Conservation (phyloP, 1,284 basidiomycete genomes). For the Ustilago curta region DNA sequence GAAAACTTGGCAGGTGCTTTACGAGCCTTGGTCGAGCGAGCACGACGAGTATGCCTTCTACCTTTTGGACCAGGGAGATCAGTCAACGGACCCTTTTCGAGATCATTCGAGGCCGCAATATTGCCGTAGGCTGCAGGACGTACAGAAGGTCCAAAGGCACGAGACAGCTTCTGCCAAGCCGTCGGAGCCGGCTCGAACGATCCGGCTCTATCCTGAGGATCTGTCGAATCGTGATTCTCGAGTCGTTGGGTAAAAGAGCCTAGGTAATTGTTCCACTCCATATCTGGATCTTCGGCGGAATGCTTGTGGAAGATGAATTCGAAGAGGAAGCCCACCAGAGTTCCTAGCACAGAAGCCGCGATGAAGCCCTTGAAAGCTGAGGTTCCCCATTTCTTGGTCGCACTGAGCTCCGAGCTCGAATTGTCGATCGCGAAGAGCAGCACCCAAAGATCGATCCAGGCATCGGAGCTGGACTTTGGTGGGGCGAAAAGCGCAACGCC, state of each 20-base stretch:
- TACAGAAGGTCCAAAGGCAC: constrained; percentile 23
- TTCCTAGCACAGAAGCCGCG: constrained; percentile 53
- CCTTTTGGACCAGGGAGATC: constrained; percentile 19
- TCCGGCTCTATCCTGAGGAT: constrained; percentile 38
- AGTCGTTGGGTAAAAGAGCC: constrained; percentile 53
- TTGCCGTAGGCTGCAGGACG: constrained; percentile 55
- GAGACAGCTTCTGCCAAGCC: constrained; percentile 41
- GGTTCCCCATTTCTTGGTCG: constrained; percentile 53
- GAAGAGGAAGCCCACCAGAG: constrained; percentile 52
- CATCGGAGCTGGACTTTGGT: constrained; percentile 36
- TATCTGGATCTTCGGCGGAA: constrained; percentile 54
- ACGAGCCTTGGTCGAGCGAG: constrained; percentile 20
- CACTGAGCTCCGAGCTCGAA: constrained; percentile 25
- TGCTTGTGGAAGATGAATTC: constrained; percentile 56
- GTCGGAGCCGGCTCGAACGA: constrained; percentile 57
- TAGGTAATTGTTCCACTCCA: constrained; percentile 63
- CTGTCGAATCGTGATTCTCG: constrained; percentile 24
- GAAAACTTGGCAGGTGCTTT: constrained; percentile 56
- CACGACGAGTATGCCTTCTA: constrained; percentile 14
- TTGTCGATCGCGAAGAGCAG: constrained; percentile 52
- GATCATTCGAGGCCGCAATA: constrained; percentile 22
- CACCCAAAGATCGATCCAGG: constrained; percentile 62
- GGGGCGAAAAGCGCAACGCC: constrained; percentile 59
- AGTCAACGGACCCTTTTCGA: constrained; percentile 36
- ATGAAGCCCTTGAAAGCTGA: constrained; percentile 62